Evolutionary conservation across 805 yeast species (phyloP), one percentile per base, ranked within the genome.

Genomic region (Scheffersomyces ergatensis): DNA sequence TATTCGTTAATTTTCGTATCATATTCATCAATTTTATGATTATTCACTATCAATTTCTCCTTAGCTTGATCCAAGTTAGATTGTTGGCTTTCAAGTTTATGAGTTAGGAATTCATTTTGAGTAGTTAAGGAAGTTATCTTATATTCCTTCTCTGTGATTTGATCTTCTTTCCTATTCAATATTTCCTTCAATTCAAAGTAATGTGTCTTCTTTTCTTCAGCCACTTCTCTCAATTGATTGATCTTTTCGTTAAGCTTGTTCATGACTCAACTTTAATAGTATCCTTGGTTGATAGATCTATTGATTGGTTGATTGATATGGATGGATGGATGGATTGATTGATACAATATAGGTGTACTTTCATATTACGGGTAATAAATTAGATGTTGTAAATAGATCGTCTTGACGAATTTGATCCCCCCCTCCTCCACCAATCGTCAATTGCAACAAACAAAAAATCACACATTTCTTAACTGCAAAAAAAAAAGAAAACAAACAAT

Each of bases 221-320:
- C 42, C 20, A 40, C 37, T 30, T 24, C 39, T 40, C 43, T 48
- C 30, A 48, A 36, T 25, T 42, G 38, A 19, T 24, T 36, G 37
- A 48, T 39, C 37, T 49, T 48, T 29, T 44, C 48, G 33, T 42
- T 48, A 35, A 48, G 42, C 37, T 43, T 48, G 44, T 46, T 42
- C 54, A 50, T 50, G 30, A 17, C n/a, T n/a, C n/a, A n/a, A n/a
- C n/a, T n/a, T n/a, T n/a, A n/a, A n/a, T 16, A n/a, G 14, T n/a
- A 11, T 23, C 6, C 6, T 23, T 23, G 25, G 11, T 7, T 23
- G 25, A 23, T 6, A 11, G 25, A 23, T 23, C 6, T 23, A 6
- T 7, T 11, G 11, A 6, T 6, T 26, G 6, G 30, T 9, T 26
- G 30, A 26, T 13, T 8, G n/a, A 11, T 13, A 26, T 13, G n/a